These are phyloP conservation scores for Artemisia tridentata DNA, from an alignment of 129 eudicot species.

Conservation along the genomic window DNA sequence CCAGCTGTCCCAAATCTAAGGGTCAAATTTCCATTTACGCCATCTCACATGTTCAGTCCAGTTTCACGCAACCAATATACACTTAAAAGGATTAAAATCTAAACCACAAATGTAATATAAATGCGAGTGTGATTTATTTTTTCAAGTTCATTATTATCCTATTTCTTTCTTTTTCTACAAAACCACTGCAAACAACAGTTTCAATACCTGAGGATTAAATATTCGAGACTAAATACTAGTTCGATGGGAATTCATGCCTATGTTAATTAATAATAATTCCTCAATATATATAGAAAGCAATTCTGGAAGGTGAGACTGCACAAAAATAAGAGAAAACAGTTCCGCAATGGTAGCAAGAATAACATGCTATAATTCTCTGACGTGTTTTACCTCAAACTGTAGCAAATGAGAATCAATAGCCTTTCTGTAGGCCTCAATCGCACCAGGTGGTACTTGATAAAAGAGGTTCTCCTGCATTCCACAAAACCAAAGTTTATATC, in stretches of 20 bases:
- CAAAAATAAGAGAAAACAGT: not conserved
- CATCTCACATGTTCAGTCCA: slow-evolving; percentile 1
- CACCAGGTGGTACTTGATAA: slow-evolving; percentile 72
- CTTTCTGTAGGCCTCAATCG: slow-evolving; percentile 74
- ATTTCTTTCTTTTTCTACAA: too few species aligned
- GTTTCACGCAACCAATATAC: not conserved
- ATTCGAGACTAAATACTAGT: not conserved
- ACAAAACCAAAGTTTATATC: not conserved
- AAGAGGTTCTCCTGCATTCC: slow-evolving; percentile 78
- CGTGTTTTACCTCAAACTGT: slow-evolving; percentile 53
- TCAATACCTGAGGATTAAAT: not conserved
- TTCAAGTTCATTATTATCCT: too few species aligned
- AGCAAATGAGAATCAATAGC: slow-evolving; percentile 68
- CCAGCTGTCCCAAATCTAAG: not conserved
- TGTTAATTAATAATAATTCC: not conserved
- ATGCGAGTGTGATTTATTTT: too few species aligned
- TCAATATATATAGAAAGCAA: slow-evolving; percentile 4
- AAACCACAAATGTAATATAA: not conserved
- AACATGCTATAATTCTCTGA: slow-evolving; percentile 6
- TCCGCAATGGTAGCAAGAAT: not conserved
- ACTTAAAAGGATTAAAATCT: not conserved
- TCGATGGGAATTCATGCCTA: not conserved
- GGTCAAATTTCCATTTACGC: not conserved
- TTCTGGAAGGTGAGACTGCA: not conserved
- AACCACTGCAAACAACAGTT: not conserved